Base-by-base conservation (phyloP, 805 yeast genomes). In the Ogataea ganodermae region DNA sequence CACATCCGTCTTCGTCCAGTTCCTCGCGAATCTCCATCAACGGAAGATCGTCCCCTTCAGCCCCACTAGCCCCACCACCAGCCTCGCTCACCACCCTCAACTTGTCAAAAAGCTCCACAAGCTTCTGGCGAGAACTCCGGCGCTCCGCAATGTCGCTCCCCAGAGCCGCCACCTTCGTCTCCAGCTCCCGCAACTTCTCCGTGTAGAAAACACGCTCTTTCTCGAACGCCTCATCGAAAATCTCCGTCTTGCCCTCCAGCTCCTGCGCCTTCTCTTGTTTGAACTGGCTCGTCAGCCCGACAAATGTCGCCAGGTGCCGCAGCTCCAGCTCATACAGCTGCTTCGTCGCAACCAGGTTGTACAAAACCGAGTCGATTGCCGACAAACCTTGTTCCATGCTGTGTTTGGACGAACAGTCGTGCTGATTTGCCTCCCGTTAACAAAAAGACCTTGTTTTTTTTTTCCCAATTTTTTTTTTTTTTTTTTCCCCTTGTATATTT, bases 21-120 rank as follows among this genome's bases (percentile, higher is more conserved):
- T 83, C 86, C 60, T 90, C 97, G 44, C 83, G 74, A 18, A 91
- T 91, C 48, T 90, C 97, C 81, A 89, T 80, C 20, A 87, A 70
- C 1, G 89, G 90, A 2, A 83, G 57, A 1, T 74, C 80, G 13
- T 77, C 82, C 3, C 70, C 79, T 18, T 56, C 45, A 20, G 50
- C 17, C 16, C 35, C 18, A 16, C 23, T 27, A 12, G 26, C 22
- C 10, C 28, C 1, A 3, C 31, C 36, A 6, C 51, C 51, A 28
- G 21, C 14, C 24, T 31, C 40, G 37, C 43, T 49, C 35, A 18
- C 28, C 21, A 7, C 70, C 72, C 10, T 48, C 49, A 45, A 39
- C 21, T 46, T 50, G 6, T 60, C 56, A 28, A 68, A 67, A 26
- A 69, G 51, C 2, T 55, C 52, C 30, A 56, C 42, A 20, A 69